Base-by-base conservation (phyloP, 805 yeast species). In the Clavispora carvajalis region DNA sequence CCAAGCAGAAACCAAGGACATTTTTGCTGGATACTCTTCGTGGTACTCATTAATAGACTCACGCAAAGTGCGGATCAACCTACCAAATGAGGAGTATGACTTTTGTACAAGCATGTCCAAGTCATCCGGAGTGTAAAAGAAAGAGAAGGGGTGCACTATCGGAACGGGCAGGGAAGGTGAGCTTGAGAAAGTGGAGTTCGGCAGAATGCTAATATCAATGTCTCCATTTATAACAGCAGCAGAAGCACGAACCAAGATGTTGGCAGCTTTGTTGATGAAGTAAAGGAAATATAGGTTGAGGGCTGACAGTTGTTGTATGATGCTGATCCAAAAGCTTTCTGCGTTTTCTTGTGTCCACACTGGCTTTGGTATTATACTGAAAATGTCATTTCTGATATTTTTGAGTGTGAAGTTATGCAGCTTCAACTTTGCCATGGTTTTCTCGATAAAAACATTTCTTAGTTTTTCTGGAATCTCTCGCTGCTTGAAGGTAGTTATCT, bases 221-320 rank as follows among this genome's bases (percentile, higher is more conserved):
- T 48, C 54, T 16, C 51, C 51, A 15, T 43, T 42, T 17, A 50
- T 52, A 22, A 50, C 46, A 10, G 47, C 45, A n/a, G 41, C 46
- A 0, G 54, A 48, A 10, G 49, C 54, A 10, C 53, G 38, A 35
- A 49, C 33, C 11, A 62, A 44, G 7, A 63, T 52, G 38, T 61
- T 67, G 33, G 66, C 49, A 0, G 70, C 56, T 36, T 64, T 55
- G 39, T 67, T 72, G 48, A 67, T 58, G 44, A 67, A 59, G 43
- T 65, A 67, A 2, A 58, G 55, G 44, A 59, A 62, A 40, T 65
- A 65, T 7, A 63, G 51, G 25, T 61, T 54, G 31, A 63, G 49
- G 4, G 53, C 48, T 3, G 54, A 52, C 15, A 63, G 55, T 34
- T 57, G 59, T 34, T 58, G 51, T 41, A 59, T 60, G 18, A 66